These are phyloP conservation scores for Diaporthe ilicicola DNA, from an alignment of 2,329 filamentous ascomycete species.

Conservation along the genomic window DNA sequence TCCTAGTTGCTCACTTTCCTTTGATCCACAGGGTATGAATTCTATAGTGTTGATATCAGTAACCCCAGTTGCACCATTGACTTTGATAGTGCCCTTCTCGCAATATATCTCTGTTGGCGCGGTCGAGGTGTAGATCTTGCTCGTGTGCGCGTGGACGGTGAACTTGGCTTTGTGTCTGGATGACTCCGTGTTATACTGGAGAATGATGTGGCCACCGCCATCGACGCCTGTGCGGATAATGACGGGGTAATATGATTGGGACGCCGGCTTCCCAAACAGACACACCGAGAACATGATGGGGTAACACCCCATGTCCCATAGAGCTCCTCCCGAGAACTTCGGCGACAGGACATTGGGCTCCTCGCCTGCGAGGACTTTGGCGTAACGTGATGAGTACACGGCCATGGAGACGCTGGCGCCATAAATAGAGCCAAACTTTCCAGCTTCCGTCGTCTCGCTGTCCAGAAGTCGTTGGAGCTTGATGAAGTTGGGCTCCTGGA, in stretches of 20 bases:
- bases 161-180: constrained; percentile 31
- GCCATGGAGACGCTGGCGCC: constrained; percentile 32
- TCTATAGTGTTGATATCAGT: constrained; percentile 32
- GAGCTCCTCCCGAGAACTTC: constrained; percentile 27
- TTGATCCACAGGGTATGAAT: constrained; percentile 25
- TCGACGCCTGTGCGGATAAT: constrained; percentile 32
- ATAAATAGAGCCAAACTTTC: constrained; percentile 29
- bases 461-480: constrained; percentile 27
- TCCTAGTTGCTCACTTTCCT: constrained; percentile 30
- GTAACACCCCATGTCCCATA: constrained; percentile 34
- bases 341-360: constrained; percentile 33
- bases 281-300: constrained; percentile 28
- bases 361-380: constrained; percentile 30
- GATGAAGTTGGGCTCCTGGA: constrained; percentile 33
- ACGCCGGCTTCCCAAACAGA: constrained; percentile 29
- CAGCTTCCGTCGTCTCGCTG: constrained; percentile 19
- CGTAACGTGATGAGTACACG: constrained; percentile 26
- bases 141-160: constrained; percentile 32
- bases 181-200: constrained; percentile 21
- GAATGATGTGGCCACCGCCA: constrained; percentile 29
- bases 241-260: constrained; percentile 29
- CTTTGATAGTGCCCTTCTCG: constrained; percentile 29
- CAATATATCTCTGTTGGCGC: constrained; percentile 32
- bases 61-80: constrained; percentile 30
- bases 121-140: constrained; percentile 34